These are phyloP conservation scores for Clavispora phyllophila DNA, from an alignment of 805 yeast genomes.

Conservation along the genomic window DNA sequence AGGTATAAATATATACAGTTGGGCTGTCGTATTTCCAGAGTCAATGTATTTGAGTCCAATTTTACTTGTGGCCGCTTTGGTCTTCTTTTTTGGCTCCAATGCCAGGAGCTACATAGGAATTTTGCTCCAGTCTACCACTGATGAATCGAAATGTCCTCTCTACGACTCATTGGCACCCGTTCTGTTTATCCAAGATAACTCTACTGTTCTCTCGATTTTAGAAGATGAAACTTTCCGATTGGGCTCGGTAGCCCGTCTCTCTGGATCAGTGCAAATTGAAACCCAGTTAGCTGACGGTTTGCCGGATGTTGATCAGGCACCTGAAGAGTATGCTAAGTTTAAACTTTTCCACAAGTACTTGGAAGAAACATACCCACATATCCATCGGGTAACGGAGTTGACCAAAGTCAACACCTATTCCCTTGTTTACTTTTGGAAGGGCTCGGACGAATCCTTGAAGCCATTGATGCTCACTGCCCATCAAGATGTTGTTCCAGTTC, in stretches of 20 bases:
- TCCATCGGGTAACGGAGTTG: slow-evolving; percentile 6
- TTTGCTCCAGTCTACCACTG: not conserved
- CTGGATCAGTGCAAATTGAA: slow-evolving; percentile 59
- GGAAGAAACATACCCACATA: slow-evolving; percentile 9
- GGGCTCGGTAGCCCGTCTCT: slow-evolving; percentile 38
- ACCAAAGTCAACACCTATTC: slow-evolving; percentile 12
- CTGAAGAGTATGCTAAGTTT: slow-evolving; percentile 43
- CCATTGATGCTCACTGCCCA: slow-evolving; percentile 13
- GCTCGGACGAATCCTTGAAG: slow-evolving; percentile 10
- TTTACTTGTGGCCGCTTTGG: not conserved
- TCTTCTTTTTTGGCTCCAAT: not conserved
- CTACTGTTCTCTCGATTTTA: slow-evolving; percentile 29
- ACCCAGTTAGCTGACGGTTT: slow-evolving; percentile 57
- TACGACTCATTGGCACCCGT: slow-evolving; percentile 12
- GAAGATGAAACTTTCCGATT: slow-evolving; percentile 26
- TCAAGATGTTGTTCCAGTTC: slow-evolving; percentile 9
- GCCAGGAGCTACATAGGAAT: not conserved
- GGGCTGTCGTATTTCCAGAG: not conserved
- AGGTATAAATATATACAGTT: too few species aligned
- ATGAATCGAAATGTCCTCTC: slow-evolving; percentile 5
- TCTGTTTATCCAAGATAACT: slow-evolving; percentile 23
- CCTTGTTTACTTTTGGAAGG: slow-evolving; percentile 14
- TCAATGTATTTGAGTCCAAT: not conserved
- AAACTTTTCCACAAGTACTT: slow-evolving; percentile 11
- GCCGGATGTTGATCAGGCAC: slow-evolving; percentile 47